Evolutionary conservation across 805 yeast species (phyloP), one percentile per base, ranked within the genome.

Genomic region (Yarrowia deformans): DNA sequence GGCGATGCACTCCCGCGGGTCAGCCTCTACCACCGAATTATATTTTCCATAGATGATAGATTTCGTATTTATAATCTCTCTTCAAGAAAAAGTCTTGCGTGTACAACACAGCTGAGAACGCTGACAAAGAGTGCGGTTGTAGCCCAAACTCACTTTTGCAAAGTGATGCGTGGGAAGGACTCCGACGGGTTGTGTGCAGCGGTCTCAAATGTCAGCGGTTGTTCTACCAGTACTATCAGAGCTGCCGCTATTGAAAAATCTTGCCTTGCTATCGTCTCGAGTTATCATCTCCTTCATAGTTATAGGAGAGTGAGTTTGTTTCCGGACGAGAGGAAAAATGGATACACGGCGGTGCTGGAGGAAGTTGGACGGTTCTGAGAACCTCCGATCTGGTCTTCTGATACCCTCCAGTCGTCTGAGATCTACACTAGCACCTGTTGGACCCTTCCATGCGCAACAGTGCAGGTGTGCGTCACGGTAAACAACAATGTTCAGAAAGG

Each of bases 361-460:
- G 29, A 23, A 23, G 29, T 23, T 23, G 3, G 29, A 23, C 29
- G 29, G 29, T 2, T 23, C 2, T 4, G 3, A 4, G 29, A 23
- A 23, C 29, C 29, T 23, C 29, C 2, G 29, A 23, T 23, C 29
- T 23, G 29, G 29, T 23, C 29, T 23, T 23, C 29, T 23, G 29
- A 23, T 23, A 23, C 39, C n/a, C n/a, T 40, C 43, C 14, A 10
- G 19, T n/a, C 23, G 1, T 43, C 46, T n/a, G 46, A 43, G 46
- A 43, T 23, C 29, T 23, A 23, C 29, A 23, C 29, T 23, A 2
- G 29, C 29, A 23, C 29, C 29, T 23, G 29, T 23, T 23, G 29
- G 4, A 19, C 18, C 52, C 29, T 52, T 52, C 58, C 43, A 52
- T 52, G 58, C 58, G 35, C 29, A 8, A 35, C 42, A 52, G 29